phyloP scores from a whole-genome alignment of 768 basidiomycete species.

The Cystobasidium ongulense region DNA sequence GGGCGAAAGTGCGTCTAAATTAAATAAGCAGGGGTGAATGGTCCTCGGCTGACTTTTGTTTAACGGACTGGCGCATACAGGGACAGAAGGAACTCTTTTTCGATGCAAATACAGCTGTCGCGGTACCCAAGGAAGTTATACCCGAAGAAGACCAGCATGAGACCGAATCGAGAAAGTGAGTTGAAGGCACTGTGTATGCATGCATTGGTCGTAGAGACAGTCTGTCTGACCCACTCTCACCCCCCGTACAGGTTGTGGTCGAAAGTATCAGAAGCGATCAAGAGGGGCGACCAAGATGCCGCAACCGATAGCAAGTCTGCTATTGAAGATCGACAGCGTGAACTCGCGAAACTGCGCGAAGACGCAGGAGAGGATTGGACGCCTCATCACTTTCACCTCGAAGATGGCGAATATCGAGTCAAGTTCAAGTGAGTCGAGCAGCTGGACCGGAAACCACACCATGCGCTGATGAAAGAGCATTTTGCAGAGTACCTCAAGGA shows the following conservation, averaged over 20 bases:
- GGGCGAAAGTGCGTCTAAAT: conserved; percentile 53
- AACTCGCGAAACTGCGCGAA: conserved; percentile 64
- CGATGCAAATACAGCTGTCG: conserved; percentile 65
- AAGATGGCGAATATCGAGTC: conserved; percentile 72
- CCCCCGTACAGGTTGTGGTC: conserved; percentile 62
- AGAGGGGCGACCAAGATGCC: conserved; percentile 80
- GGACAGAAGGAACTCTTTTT: conserved; percentile 68
- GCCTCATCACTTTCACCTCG: conserved; percentile 72
- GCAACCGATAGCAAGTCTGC: conserved; percentile 81
- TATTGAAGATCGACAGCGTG: conserved; percentile 87
- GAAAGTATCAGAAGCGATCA: conserved; percentile 74
- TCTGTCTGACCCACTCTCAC: not conserved
- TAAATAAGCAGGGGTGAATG: not conserved
- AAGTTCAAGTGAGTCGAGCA: conserved; percentile 58
- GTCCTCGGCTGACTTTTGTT: not conserved
- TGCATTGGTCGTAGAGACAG: not conserved
- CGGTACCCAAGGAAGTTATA: conserved; percentile 73
- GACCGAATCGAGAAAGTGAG: conserved; percentile 77
- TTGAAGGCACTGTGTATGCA: conserved; percentile 28
- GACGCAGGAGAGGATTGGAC: conserved; percentile 61
- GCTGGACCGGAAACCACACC: not conserved
- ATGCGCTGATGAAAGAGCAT: not conserved
- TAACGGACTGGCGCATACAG: conserved; percentile 45
- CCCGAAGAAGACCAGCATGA: conserved; percentile 79
- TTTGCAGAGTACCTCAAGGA: conserved; percentile 1